phyloP scores from a whole-genome alignment of 306 rosid genomes.

The Lablab purpureus region DNA sequence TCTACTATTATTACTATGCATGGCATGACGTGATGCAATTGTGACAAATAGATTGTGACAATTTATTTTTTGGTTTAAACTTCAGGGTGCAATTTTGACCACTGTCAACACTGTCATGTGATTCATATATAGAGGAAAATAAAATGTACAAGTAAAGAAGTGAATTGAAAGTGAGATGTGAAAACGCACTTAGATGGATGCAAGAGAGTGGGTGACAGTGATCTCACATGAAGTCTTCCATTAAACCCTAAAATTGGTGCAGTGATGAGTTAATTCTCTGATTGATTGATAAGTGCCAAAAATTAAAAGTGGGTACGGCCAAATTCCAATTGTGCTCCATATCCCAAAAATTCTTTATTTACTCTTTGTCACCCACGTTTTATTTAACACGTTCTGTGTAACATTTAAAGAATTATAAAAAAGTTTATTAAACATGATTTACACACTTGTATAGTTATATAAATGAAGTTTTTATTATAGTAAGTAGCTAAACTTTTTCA shows the following conservation, averaged over 20 bases:
- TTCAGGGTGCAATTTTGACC: conserved; percentile 47
- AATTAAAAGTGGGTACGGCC: conserved; percentile 38
- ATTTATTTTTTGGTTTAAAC: conserved; percentile 31
- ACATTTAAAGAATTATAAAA: neutral
- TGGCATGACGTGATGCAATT: conserved; percentile 37
- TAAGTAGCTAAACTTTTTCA: conserved; percentile 22
- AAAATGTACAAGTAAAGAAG: conserved; percentile 15
- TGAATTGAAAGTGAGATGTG: conserved; percentile 44
- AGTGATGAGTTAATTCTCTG: conserved; percentile 35
- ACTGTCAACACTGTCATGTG: conserved; percentile 35
- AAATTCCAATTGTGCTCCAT: neutral
- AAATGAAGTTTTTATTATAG: conserved; percentile 7
- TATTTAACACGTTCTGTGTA: neutral
- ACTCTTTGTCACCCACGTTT: conserved; percentile 16
- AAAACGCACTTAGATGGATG: conserved; percentile 38
- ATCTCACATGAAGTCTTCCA: conserved; percentile 59
- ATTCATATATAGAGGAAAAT: conserved; percentile 36
- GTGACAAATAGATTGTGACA: conserved; percentile 33
- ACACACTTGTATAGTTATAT: neutral
- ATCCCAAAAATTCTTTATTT: neutral
- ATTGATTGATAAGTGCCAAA: conserved; percentile 42
- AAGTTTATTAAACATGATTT: neutral
- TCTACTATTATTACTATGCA: conserved; percentile 40
- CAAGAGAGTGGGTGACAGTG: conserved; percentile 64
- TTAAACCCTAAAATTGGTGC: conserved; percentile 40